A percentile compares a stretch with the other conserved stretches of the same genome.
These are phyloP conservation scores for Parmelia sp. DNA, from an alignment of 495 filamentous ascomycete genomes.

Conservation along the genomic window DNA sequence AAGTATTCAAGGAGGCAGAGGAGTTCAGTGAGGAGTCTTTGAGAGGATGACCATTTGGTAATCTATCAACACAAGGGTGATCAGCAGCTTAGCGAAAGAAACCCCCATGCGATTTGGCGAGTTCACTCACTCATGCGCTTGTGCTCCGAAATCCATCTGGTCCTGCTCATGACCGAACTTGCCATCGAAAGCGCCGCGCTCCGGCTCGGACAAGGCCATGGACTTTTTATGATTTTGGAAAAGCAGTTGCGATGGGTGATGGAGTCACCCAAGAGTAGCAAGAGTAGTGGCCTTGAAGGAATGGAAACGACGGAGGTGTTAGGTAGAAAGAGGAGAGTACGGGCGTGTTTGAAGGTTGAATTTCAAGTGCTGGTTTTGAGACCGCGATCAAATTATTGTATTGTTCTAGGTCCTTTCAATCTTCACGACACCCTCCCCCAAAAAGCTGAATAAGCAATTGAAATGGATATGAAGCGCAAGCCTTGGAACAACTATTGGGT, in stretches of 20 bases:
- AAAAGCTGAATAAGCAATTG: neutral
- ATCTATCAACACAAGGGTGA: neutral
- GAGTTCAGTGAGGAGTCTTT: conserved; percentile 19
- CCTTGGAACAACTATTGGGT: neutral
- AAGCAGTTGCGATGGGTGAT: conserved; percentile 17
- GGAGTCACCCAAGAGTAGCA: neutral
- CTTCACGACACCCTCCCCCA: neutral
- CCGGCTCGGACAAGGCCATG: conserved; percentile 49
- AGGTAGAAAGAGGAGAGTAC: neutral
- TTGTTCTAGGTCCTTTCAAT: neutral
- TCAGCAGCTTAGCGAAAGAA: neutral
- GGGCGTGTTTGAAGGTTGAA: neutral
- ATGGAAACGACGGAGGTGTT: neutral
- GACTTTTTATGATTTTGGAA: conserved; percentile 30
- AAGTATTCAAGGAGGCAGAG: conserved; percentile 16
- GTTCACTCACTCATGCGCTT: conserved; percentile 44
- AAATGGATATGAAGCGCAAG: neutral
- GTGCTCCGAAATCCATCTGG: conserved; percentile 39
- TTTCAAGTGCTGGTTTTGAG: neutral
- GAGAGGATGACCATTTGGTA: conserved; percentile 19
- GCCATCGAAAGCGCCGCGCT: conserved; percentile 40
- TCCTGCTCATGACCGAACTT: conserved; percentile 43
- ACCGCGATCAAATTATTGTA: neutral
- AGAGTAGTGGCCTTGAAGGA: neutral
- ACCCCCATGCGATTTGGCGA: neutral